phyloP scores from a whole-genome alignment of 352 stramenopile species.

The Phytopythium oedochilum region DNA sequence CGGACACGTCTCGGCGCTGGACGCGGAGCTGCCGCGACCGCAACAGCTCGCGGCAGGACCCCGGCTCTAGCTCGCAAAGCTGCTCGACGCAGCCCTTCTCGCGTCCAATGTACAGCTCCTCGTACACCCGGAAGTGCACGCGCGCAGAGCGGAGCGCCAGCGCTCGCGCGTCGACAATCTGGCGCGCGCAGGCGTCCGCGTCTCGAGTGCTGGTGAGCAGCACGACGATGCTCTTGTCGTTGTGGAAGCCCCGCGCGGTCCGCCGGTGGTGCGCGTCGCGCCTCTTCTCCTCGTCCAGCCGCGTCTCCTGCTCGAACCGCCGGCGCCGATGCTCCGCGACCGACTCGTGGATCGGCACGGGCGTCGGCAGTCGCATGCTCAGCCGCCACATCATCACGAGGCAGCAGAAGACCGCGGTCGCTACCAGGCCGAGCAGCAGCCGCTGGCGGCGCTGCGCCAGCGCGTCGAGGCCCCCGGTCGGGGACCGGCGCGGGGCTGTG shows the following conservation, averaged over 20 bases:
- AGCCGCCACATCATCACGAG: constrained; percentile 38
- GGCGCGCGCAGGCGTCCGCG: constrained; percentile 43
- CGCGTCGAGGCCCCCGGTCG: constrained; percentile 2
- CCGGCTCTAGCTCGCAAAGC: constrained; percentile 47
- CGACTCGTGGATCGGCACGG: constrained; percentile 21
- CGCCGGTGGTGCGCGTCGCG: constrained; percentile 4
- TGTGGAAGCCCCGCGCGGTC: constrained; percentile 33
- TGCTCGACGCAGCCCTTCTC: constrained; percentile 59
- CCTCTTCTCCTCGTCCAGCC: constrained; percentile 13
- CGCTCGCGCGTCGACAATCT: constrained; percentile 35
- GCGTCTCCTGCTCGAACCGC: constrained; percentile 10
- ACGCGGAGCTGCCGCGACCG: constrained; percentile 45
- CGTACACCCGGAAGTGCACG: constrained; percentile 67
- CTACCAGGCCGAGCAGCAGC: constrained; percentile 18
- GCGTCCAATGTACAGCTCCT: constrained; percentile 57
- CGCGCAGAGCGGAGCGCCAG: constrained; percentile 32
- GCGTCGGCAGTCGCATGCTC: constrained; percentile 23
- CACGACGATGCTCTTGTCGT: constrained; percentile 73
- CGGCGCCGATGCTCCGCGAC: constrained; percentile 14
- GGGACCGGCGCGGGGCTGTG: constrained; percentile 16
- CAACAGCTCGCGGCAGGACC: constrained; percentile 40
- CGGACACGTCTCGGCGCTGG: constrained; percentile 52
- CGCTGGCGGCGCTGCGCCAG: constrained; percentile 11
- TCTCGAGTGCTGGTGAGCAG: constrained; percentile 69
- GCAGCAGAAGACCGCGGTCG: constrained; percentile 24